These are phyloP conservation scores for Psilocybe sp. DNA, from an alignment of 768 basidiomycete species.

Conservation along the genomic window DNA sequence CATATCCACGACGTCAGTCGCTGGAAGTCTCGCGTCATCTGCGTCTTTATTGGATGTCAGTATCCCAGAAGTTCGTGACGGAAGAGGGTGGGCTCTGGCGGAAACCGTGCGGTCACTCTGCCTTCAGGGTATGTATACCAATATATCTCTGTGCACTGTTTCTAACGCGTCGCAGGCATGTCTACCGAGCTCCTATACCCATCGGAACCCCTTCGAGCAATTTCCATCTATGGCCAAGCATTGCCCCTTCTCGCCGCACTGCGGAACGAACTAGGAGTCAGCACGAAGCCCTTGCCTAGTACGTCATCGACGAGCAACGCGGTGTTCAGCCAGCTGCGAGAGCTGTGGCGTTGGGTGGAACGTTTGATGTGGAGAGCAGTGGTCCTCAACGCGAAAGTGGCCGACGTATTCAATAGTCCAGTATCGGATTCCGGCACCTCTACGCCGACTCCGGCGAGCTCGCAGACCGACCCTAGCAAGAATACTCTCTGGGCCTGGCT, in stretches of 20 bases:
- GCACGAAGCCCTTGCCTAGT: conserved; percentile 18
- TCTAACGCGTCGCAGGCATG: conserved; percentile 54
- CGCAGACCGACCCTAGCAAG: not conserved
- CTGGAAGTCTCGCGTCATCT: conserved; percentile 46
- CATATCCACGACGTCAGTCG: conserved; percentile 45
- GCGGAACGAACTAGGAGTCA: conserved; percentile 42
- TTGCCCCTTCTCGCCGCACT: conserved; percentile 52
- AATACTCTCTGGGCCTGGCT: conserved; percentile 63
- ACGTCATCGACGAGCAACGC: conserved; percentile 37
- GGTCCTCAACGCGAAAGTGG: conserved; percentile 53
- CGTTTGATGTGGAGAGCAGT: conserved; percentile 80
- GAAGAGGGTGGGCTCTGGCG: conserved; percentile 66
- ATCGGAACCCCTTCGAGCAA: conserved; percentile 44
- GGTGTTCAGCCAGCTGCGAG: conserved; percentile 67
- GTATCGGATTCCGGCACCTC: conserved; percentile 5
- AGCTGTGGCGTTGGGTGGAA: conserved; percentile 87
- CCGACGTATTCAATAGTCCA: conserved; percentile 26
- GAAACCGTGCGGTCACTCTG: conserved; percentile 78
- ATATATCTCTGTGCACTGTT: not conserved
- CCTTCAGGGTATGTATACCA: conserved; percentile 58
- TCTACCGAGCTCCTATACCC: conserved; percentile 60
- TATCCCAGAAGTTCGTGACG: conserved; percentile 60
- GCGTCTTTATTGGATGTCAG: conserved; percentile 35
- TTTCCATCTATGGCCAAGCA: conserved; percentile 54
- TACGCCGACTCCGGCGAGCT: conserved; percentile 8